A percentile compares a stretch with the other conserved stretches of the same genome.
Conservation (phyloP, 2,329 filamentous ascomycete species). For the Pestalotiopsis sp. region DNA sequence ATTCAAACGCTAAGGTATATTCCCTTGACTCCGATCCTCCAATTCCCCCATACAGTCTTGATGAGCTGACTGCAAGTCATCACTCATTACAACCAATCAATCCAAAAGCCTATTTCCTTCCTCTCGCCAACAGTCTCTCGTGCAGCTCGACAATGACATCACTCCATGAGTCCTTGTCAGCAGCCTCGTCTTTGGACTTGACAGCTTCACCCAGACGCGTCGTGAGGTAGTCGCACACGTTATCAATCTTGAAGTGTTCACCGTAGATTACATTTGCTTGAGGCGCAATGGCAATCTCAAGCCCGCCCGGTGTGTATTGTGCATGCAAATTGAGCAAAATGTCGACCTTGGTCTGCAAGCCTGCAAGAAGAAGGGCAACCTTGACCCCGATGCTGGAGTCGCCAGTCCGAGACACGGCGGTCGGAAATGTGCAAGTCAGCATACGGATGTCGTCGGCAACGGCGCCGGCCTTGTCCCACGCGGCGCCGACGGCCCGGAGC, state of each 20-base stretch:
- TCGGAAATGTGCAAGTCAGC: constrained; percentile 67
- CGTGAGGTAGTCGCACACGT: constrained; percentile 72
- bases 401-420: constrained; percentile 62
- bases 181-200: constrained; percentile 35
- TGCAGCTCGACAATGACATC: constrained; percentile 58
- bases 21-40: not conserved
- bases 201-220: constrained; percentile 51
- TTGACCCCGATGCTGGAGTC: constrained; percentile 68
- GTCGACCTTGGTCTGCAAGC: constrained; percentile 70
- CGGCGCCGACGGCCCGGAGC: constrained; percentile 58
- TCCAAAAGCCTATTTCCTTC: constrained; percentile 44
- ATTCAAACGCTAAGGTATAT: not conserved
- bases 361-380: constrained; percentile 63
- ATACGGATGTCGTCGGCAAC: constrained; percentile 63
- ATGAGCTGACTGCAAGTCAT: not conserved
- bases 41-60: not conserved
- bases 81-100: constrained; percentile 8
- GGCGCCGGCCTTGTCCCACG: constrained; percentile 67
- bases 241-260: constrained; percentile 74
- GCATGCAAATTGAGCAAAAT: constrained; percentile 59
- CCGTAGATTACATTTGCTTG: constrained; percentile 72
- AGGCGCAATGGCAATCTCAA: constrained; percentile 57
- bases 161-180: constrained; percentile 49
- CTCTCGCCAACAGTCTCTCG: constrained; percentile 56
- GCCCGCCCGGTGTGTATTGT: constrained; percentile 45